phyloP scores from a whole-genome alignment of 345 rosid species.

The Citrus australasica region DNA sequence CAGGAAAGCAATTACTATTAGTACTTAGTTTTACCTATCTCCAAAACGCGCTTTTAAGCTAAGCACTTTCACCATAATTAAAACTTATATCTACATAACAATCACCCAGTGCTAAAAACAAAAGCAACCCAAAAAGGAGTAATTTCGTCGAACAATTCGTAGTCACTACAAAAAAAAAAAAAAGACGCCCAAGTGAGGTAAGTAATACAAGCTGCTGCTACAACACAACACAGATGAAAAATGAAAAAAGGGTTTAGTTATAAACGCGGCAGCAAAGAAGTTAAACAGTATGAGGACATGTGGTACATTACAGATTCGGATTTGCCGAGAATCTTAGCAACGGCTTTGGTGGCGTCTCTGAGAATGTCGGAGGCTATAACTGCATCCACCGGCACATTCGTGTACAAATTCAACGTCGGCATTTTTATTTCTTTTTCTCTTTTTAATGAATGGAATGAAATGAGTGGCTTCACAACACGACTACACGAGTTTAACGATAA shows the following conservation, averaged over 20 bases:
- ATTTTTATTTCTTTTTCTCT: slow-evolving; percentile 21
- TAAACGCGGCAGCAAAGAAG: neutral
- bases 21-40: too few relatives aligned
- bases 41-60: too few relatives aligned
- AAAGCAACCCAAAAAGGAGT: neutral
- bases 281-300: neutral
- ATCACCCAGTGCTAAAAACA: too few relatives aligned
- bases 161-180: neutral
- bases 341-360: slow-evolving; percentile 83
- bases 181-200: neutral
- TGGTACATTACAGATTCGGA: slow-evolving; percentile 81
- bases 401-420: slow-evolving; percentile 85
- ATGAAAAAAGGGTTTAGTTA: neutral
- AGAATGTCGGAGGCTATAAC: slow-evolving; percentile 86
- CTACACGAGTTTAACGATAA: neutral
- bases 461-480: neutral
- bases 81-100: too few relatives aligned
- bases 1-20: neutral
- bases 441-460: neutral
- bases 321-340: slow-evolving; percentile 88
- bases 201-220: neutral
- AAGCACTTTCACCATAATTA: too few relatives aligned
- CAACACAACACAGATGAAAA: neutral
- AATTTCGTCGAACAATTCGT: slow-evolving; percentile 1
- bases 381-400: slow-evolving; percentile 82